These are phyloP conservation scores for Coemansia asiatica DNA, from an alignment of 192 early-diverging fungal species.

Conservation along the genomic window DNA sequence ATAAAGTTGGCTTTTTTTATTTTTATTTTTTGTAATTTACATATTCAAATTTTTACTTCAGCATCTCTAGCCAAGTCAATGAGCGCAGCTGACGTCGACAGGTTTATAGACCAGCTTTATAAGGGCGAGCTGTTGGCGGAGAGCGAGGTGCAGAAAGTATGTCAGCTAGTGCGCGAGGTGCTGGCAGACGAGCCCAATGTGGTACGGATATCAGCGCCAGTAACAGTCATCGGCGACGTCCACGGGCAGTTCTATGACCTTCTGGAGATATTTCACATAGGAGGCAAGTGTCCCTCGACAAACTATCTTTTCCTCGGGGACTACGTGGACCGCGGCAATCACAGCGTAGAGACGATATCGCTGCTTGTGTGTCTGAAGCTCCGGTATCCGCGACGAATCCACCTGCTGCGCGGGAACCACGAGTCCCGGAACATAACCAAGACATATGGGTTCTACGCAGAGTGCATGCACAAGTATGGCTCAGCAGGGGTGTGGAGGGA, in stretches of 20 bases:
- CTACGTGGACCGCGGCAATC: constrained; percentile 99
- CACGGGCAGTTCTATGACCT: constrained; percentile 95
- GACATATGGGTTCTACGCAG: constrained; percentile 93
- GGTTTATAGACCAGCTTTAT: constrained; percentile 75
- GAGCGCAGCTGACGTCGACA: constrained; percentile 66
- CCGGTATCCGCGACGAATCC: constrained; percentile 84
- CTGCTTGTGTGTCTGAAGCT: constrained; percentile 86
- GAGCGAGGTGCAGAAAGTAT: constrained; percentile 74
- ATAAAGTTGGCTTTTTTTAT: background rate
- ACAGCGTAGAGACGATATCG: constrained; percentile 93
- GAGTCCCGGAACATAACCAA: constrained; percentile 91
- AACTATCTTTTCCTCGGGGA: constrained; percentile 99
- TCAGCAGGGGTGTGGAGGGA: constrained; percentile 82
- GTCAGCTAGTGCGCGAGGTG: constrained; percentile 75
- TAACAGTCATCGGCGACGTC: constrained; percentile 90
- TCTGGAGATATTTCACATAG: constrained; percentile 92
- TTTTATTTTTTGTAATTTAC: background rate
- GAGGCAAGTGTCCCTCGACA: constrained; percentile 86
- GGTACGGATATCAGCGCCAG: constrained; percentile 76
- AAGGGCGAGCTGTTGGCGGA: constrained; percentile 73
- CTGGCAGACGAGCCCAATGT: constrained; percentile 86
- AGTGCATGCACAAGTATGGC: constrained; percentile 89
- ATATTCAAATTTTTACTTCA: background rate
- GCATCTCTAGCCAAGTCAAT: constrained; percentile 9
- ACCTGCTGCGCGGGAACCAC: constrained; percentile 91